Evolutionary conservation across 495 filamentous ascomycete genomes (phyloP), one percentile per base, ranked within the genome.

Genomic region (Penicillium fimorum): DNA sequence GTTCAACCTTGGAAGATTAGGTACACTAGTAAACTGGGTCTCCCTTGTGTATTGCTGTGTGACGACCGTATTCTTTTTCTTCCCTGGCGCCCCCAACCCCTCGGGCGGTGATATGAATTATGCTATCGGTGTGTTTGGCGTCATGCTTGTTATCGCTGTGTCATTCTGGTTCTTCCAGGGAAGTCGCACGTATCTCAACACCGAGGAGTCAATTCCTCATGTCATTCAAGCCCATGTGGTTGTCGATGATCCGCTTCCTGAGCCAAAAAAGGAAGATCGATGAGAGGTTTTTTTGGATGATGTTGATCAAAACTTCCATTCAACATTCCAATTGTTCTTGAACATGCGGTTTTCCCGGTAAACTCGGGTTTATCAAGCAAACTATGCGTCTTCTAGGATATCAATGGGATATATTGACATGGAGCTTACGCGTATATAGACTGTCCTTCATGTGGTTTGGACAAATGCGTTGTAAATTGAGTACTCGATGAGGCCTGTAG

Each of bases 11-110:
- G 74, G 73, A 17, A 64, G 60, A 8, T 63, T 66, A 24, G 71
- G 73, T 0, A 40, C 58, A 0, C 61, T 62, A 1, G 47, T 70
- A 9, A 77, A 78, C 57, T 75, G 67, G 64, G 56, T 77, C 30
- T 69, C 71, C 45, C 37, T 78, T 7, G 59, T 76, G 1, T 77
- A 77, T 41, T 78, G 76, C 58, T 55, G 35, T 53, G 62, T 78
- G 12, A 77, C 74, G 3, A 75, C 74, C 0, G 62, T 78, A 0
- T 78, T 78, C 48, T 78, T 78, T 63, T 70, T 78, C 55, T 78
- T 78, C 55, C 76, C 76, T 0, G 58, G 66, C 3, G 58, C 48
- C 8, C 70, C 76, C n/a, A 70, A 71, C 25, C 76, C 76, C 0
- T 56, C 69, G 0, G 63, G 71, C 0, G 57, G 65, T 13, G 73